Base-by-base conservation (phyloP, 306 rosid species). In the Cicer judaicum region DNA sequence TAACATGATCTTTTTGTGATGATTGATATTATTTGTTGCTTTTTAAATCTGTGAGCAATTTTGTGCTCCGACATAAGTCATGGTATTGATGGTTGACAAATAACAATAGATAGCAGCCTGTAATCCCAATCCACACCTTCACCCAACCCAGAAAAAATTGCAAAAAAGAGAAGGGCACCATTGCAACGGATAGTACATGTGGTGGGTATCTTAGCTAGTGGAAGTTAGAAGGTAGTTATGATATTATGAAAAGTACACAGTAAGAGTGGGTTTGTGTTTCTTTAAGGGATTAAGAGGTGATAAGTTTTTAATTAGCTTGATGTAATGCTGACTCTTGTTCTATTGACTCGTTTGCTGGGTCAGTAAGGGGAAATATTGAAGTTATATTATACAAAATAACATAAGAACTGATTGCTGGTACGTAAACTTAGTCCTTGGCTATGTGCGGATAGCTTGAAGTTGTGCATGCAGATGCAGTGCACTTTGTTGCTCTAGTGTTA, bases 11-110 rank as follows among this genome's bases (percentile, higher is more conserved):
- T 6, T 13, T 65, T 16, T 76, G 60, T 65, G 48, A 47, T 62
- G 55, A 52, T 70, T 47, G 49, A 48, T 60, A 53, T 48, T 60
- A 13, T 78, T 49, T 59, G 76, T 39, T 78, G 55, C 64, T 59
- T 69, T 41, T 78, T 48, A 57, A n/a, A 46, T 69, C 41, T 38
- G 46, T 18, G 29, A 77, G 62, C 54, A 39, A 59, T 53, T 59
- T 69, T 61, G 41, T 61, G 62, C 46, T 21, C 70, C 12, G 11
- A 46, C 62, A 55, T 11, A 55, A 29, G 7, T 42, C 6, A 36
- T 15, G 19, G 49, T 18, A 10, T 66, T 19, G 38, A 44, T 56
- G 4, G 29, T 2, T 55, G 60, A 52, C 43, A 39, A 39, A 53
- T 76, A 55, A 38, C 3, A 54, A 66, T 56, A 14, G 3, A 54